Evolutionary conservation across 1,139 yeast species (phyloP), one percentile per base, ranked within the genome.

Genomic region (Blastobotrys niveus): DNA sequence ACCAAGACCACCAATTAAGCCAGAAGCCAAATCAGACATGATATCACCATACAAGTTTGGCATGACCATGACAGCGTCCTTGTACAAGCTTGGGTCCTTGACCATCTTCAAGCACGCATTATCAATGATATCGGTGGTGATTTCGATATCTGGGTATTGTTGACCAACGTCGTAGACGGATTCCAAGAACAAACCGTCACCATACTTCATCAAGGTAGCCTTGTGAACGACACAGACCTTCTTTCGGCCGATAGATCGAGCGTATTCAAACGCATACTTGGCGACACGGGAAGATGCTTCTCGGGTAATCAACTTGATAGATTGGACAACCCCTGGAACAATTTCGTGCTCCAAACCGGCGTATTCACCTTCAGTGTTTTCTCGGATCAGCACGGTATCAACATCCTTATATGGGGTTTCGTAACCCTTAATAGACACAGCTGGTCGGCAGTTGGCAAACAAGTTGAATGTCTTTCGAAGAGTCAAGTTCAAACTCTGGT

Each of bases 341-440:
- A 91, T 89, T 54, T 89, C 84, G 74, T 91, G 98, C 75, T 91
- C 98, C 59, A 91, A 89, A 71, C 98, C 98, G 35, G 96, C 88
- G 75, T 91, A 91, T 73, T 91, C 98, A 72, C 97, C 98, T 73
- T 91, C 98, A 59, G 98, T 91, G 79, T 91, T 91, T 73, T 91
- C 98, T 77, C 98, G 87, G 68, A 91, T 88, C 64, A 91, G 77
- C 42, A 91, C 96, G 53, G 96, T 83, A 72, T 91, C 94, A 55
- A 91, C 96, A 66, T 86, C 77, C 60, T 86, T 83, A 73, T 89
- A 91, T 40, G 96, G 94, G 53, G 97, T 91, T 70, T 89, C 78
- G 79, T 78, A 91, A 59, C 98, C 98, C 54, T 77, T 84, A 58
- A 91, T 79, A 48, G 95, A 83, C 72, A 83, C 83, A 71, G 97